A percentile compares a stretch with the other conserved stretches of the same genome.
Conservation (phyloP, 2,329 filamentous ascomycete genomes). For the Fusarium graminum region DNA sequence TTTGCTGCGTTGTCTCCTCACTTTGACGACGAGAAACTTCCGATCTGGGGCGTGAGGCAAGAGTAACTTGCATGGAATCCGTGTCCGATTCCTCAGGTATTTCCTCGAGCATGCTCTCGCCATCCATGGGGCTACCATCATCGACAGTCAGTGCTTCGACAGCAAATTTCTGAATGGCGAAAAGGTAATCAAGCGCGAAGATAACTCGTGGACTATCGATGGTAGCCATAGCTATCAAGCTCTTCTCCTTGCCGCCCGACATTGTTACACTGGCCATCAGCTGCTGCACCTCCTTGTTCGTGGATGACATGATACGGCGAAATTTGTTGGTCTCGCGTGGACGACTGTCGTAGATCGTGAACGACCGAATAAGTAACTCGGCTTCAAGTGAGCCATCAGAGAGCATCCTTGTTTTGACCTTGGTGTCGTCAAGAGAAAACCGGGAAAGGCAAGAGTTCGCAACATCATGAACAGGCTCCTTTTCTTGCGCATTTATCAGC, state of each 20-base stretch:
- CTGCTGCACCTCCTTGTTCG: conserved; percentile 94
- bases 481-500: conserved; percentile 80
- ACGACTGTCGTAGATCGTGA: conserved; percentile 95
- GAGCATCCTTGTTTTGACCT: conserved; percentile 91
- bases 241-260: conserved; percentile 83
- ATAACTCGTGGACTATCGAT: conserved; percentile 96
- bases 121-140: conserved; percentile 66
- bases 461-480: conserved; percentile 82
- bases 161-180: conserved; percentile 88
- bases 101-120: conserved; percentile 67
- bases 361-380: conserved; percentile 92
- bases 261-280: conserved; percentile 98
- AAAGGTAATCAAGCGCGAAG: conserved; percentile 94
- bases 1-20: conserved; percentile 33
- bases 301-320: conserved; percentile 96
- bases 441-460: conserved; percentile 87
- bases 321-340: conserved; percentile 93
- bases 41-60: conserved; percentile 52
- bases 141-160: conserved; percentile 74
- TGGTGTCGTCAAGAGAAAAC: conserved; percentile 94
- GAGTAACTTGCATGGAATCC: conserved; percentile 67
- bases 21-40: conserved; percentile 48
- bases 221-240: conserved; percentile 89
- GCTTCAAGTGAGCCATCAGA: conserved; percentile 92
- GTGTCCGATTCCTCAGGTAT: conserved; percentile 69